phyloP scores from a whole-genome alignment of 108 stramenopile genomes.

The Pseudonitzschia multiseries region DNA sequence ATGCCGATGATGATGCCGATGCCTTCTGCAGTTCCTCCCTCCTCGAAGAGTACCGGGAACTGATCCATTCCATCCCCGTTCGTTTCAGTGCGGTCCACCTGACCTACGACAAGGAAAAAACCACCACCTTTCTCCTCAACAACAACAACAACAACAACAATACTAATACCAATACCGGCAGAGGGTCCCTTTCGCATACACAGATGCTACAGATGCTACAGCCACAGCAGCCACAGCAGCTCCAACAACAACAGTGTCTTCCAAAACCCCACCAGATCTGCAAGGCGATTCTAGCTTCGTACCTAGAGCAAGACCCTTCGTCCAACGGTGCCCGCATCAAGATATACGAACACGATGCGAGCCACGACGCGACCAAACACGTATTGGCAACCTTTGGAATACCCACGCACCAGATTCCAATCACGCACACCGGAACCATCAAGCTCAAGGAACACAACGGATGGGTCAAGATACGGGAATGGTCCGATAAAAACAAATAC shows the following conservation, averaged over 20 bases:
- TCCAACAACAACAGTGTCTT: background rate
- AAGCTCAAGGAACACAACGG: constrained; percentile 13
- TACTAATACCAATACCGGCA: too few species aligned
- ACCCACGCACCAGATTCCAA: constrained; percentile 16
- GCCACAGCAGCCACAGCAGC: background rate
- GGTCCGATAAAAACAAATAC: background rate
- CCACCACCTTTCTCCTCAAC: too few species aligned
- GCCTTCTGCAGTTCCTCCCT: background rate
- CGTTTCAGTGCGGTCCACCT: constrained; percentile 5
- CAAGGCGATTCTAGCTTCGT: background rate
- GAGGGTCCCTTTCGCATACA: too few species aligned
- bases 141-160: too few species aligned
- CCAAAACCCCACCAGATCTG: background rate
- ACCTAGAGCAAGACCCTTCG: background rate
- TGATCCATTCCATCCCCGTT: background rate
- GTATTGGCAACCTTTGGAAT: constrained; percentile 30
- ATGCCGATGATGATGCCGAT: background rate
- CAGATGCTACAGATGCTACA: too few species aligned
- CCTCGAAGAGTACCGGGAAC: constrained; percentile 1
- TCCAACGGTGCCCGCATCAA: background rate
- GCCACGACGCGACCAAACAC: constrained; percentile 6
- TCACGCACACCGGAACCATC: constrained; percentile 5
- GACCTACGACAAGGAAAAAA: background rate
- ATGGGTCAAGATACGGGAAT: constrained; percentile 26
- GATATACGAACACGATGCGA: constrained; percentile 2